Evolutionary conservation across 1,284 basidiomycete species (phyloP).

Genomic region (Trichosporon asahii): DNA sequence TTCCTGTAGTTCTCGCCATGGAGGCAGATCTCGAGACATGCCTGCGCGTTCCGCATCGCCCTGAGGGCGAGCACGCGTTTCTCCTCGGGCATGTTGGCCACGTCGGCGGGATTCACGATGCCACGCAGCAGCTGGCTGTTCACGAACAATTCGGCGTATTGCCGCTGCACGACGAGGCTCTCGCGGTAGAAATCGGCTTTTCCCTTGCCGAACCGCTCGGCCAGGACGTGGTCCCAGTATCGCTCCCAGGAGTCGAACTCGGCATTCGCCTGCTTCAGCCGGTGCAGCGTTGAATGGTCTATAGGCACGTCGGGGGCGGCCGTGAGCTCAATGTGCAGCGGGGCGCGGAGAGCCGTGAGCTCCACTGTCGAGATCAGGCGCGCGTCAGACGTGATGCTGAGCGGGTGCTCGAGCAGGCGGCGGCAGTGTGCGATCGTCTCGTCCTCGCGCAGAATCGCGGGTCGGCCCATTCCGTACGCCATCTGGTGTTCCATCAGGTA

Average conservation of each 20-base stretch:
- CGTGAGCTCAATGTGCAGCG: conserved; percentile 50
- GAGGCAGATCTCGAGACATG: conserved; percentile 49
- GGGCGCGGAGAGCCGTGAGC: conserved; percentile 46
- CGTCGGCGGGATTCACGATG: conserved; percentile 47
- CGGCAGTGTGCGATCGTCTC: conserved; percentile 80
- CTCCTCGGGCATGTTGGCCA: conserved; percentile 48
- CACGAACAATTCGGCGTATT: conserved; percentile 51
- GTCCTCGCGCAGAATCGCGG: conserved; percentile 84
- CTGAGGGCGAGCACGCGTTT: conserved; percentile 48
- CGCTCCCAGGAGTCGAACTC: conserved; percentile 52
- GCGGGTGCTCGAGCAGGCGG: conserved; percentile 75
- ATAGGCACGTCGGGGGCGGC: conserved; percentile 47
- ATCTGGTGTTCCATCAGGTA: conserved; percentile 93
- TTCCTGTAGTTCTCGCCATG: conserved; percentile 63
- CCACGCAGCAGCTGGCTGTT: conserved; percentile 51
- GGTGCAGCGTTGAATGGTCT: conserved; percentile 43
- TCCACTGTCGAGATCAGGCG: conserved; percentile 80
- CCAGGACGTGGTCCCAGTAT: conserved; percentile 51
- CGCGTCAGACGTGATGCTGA: conserved; percentile 87
- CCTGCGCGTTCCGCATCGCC: conserved; percentile 52
- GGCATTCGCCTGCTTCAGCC: conserved; percentile 51
- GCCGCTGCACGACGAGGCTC: conserved; percentile 44
- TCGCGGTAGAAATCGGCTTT: conserved; percentile 50
- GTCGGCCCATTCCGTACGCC: conserved; percentile 87
- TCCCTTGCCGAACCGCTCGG: conserved; percentile 45